Evolutionary conservation across 345 rosid genomes (phyloP).

Genomic region (Kernera saxatilis): DNA sequence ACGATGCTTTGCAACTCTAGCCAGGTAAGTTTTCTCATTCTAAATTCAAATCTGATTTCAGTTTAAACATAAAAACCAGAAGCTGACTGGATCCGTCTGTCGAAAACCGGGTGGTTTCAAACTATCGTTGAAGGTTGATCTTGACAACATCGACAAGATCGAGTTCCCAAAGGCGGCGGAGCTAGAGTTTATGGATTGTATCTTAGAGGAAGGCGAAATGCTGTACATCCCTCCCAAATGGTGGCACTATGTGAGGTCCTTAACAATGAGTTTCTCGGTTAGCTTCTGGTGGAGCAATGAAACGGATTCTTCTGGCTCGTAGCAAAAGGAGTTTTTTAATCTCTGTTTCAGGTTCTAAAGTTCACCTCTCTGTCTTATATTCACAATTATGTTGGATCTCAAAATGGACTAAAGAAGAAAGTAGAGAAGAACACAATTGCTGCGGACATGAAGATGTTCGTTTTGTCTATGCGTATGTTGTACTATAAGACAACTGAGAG

Average conservation of each 20-base stretch:
- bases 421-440: slow-evolving; percentile 14
- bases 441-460: slow-evolving; percentile 13
- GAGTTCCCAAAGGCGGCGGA: slow-evolving; percentile 57
- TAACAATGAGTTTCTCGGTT: slow-evolving; percentile 76
- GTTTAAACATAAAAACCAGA: not conserved
- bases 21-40: slow-evolving; percentile 48
- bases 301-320: slow-evolving; percentile 28
- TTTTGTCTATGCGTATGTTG: slow-evolving; percentile 9
- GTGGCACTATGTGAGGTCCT: slow-evolving; percentile 97
- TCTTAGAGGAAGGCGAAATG: slow-evolving; percentile 95
- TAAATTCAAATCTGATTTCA: not conserved
- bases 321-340: not conserved
- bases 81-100: not conserved
- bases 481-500: slow-evolving; percentile 13
- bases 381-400: not conserved
- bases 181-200: slow-evolving; percentile 79
- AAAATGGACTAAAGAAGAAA: not conserved
- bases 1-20: slow-evolving; percentile 92
- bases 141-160: slow-evolving; percentile 59
- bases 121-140: slow-evolving; percentile 69
- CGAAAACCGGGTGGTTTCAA: not conserved
- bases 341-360: slow-evolving; percentile 3
- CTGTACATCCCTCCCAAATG: slow-evolving; percentile 96
- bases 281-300: slow-evolving; percentile 90
- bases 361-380: not conserved